Evolutionary conservation across 2,329 filamentous ascomycete genomes (phyloP), one percentile per base, ranked within the genome.

Genomic region (Coniochaeta pulveracea): DNA sequence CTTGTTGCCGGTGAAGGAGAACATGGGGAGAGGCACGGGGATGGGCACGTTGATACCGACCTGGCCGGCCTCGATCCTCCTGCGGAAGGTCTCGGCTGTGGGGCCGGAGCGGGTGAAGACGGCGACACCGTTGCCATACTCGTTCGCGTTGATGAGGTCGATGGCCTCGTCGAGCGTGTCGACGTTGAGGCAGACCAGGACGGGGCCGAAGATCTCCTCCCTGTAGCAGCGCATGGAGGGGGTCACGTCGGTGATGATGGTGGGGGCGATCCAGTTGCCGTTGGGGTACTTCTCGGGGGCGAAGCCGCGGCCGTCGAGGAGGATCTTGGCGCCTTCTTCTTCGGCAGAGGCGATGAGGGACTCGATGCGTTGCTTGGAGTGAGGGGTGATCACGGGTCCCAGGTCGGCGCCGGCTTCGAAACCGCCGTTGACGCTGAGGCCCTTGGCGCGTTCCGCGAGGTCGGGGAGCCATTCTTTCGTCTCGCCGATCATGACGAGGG

Each of bases 11-110:
- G 76, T 81, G 55, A 82, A 81, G 36, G 71, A 76, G 58, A 80
- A 81, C 69, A 80, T 78, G 51, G 76, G 76, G 45, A 81, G 60
- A 10, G 76, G 76, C 39, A 80, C 76, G 27, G 73, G 81, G 48
- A 86, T 86, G 14, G 80, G 80, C 9, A 88, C 82, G 47, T 91
- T 91, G 63, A 91, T 82, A 31, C 84, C 84, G 10, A 91, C 78
- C 64, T 91, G 84, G 16, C 84, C 84, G 34, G 83, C 82, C 62
- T 91, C 80, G 47, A 91, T 85, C 52, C 81, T 73, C 51, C 76
- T 74, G 49, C 85, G 78, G 72, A 89, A 91, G 16, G 70, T 69
- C 51, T 80, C 77, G 25, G 84, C 85, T 10, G 82, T 85, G 6
- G 83, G 65, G 15, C 84, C 84, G 14, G 75, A 83, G 42, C 72